Percentiles rank a stretch among this genome's conserved stretches.
These are phyloP conservation scores for Leptodontidium sp. DNA, from an alignment of 2,329 filamentous ascomycete species.

Conservation along the genomic window DNA sequence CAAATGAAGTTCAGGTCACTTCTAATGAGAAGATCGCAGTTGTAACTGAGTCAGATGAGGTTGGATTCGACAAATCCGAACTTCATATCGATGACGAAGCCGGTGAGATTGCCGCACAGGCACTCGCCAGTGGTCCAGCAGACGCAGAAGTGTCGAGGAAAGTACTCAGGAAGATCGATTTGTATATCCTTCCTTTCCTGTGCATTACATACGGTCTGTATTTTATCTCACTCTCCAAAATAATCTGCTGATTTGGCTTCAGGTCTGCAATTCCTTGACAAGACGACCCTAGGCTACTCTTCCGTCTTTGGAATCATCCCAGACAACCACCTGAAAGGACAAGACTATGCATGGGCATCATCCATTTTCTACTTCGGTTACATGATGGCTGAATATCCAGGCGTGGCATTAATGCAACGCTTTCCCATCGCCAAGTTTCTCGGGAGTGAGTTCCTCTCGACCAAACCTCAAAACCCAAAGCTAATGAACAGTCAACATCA, in stretches of 20 bases:
- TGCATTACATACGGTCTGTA: slow-evolving; percentile 43
- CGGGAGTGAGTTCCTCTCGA: slow-evolving; percentile 33
- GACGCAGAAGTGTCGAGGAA: slow-evolving; percentile 39
- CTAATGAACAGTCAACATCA: slow-evolving; percentile 49
- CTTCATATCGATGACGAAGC: slow-evolving; percentile 45
- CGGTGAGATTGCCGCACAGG: slow-evolving; percentile 49
- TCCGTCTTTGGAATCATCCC: slow-evolving; percentile 63
- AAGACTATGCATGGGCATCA: slow-evolving; percentile 54
- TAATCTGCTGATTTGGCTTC: slow-evolving; percentile 49
- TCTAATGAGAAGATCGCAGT: slow-evolving; percentile 28
- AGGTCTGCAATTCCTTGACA: slow-evolving; percentile 50
- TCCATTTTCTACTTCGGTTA: slow-evolving; percentile 49
- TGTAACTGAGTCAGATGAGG: slow-evolving; percentile 13
- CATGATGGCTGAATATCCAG: slow-evolving; percentile 47
- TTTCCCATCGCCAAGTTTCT: slow-evolving; percentile 64
- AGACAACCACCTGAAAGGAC: slow-evolving; percentile 47
- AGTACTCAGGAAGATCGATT: slow-evolving; percentile 39
- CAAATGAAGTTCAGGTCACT: slow-evolving; percentile 11
- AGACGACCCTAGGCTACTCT: slow-evolving; percentile 61
- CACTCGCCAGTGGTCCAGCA: slow-evolving; percentile 44
- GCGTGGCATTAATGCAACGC: slow-evolving; percentile 46
- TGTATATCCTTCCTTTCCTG: slow-evolving; percentile 37
- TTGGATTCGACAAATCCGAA: slow-evolving; percentile 32
- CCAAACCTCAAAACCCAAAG: not conserved
- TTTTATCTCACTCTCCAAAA: not conserved